Base-by-base conservation (phyloP, 208 protist species). In the Crithidia bombi region DNA sequence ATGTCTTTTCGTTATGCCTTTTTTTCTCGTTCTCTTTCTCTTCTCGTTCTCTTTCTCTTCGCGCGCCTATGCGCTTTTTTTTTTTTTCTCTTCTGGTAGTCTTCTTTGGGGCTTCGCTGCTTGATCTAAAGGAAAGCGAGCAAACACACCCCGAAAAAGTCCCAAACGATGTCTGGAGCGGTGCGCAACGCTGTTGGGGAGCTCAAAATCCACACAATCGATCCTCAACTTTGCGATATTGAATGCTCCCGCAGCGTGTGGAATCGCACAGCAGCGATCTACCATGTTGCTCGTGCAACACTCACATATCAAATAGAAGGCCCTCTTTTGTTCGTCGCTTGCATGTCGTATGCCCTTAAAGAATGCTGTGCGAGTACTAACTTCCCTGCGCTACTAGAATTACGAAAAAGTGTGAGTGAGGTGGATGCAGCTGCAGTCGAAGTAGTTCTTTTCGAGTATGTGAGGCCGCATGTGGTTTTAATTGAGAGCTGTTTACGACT, bases 401-500 rank as follows among this genome's bases (percentile, higher is more conserved):
- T 81, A 36, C 63, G 59, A 25, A 54, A 39, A 6, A 23, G 43
- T 4, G 41, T 59, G 6, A 52, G 65, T 32, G 79, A 89, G 44
- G 61, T 54, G 28, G 82, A 93, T 25, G 76, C 90, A n/a, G 83
- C 86, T 12, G 85, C 78, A 15, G 43, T 89, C 33, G 89, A 96
- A 59, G 58, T 91, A 35, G 65, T 85, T 14, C 47, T 96, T 1
- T 73, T 90, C 4, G 75, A 95, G 51, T 73, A 72, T 14, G 75
- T 94, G 21, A 63, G 84, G 17, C 73, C 75, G 36, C 87, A 90
- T 56, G 73, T 89, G 2, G 46, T 95, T 12, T 78, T 96, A 17
- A 73, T 92, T 15, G 89, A 96, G 64, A 69, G 64, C 23, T 96
- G 89, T 51, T 51, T 96, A 6, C 85, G 92, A 11, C 46, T 83